These are phyloP conservation scores for Colletotrichum orbiculare DNA, from an alignment of 2,329 filamentous ascomycete genomes.

Conservation along the genomic window DNA sequence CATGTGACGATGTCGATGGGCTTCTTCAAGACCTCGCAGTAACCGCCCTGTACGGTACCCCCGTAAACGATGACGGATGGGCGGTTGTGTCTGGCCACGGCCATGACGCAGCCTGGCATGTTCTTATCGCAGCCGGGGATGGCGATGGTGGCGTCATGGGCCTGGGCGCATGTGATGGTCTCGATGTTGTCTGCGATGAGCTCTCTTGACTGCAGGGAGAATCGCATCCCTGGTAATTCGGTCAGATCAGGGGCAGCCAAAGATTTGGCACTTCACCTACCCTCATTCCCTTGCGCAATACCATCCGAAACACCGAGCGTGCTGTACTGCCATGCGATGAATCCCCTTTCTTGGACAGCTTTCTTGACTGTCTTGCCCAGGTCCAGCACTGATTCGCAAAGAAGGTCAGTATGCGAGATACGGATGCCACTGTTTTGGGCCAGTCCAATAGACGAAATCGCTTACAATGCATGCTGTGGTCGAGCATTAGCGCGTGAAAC, in stretches of 20 bases:
- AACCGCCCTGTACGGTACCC: constrained; percentile 87
- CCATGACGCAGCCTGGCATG: constrained; percentile 94
- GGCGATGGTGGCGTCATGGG: constrained; percentile 91
- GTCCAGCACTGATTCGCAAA: constrained; percentile 74
- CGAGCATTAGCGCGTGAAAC: neutral
- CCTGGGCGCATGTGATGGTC: constrained; percentile 90
- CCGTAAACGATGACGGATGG: constrained; percentile 97
- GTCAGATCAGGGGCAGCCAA: neutral
- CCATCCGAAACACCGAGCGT: constrained; percentile 90
- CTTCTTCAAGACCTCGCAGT: constrained; percentile 78
- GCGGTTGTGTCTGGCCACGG: constrained; percentile 90
- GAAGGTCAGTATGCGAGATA: neutral
- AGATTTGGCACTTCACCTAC: constrained; percentile 51
- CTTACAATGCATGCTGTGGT: constrained; percentile 54
- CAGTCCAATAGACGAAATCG: neutral
- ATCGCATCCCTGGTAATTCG: constrained; percentile 79
- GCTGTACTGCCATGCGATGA: constrained; percentile 96
- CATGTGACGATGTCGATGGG: constrained; percentile 90
- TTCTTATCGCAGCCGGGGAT: constrained; percentile 98
- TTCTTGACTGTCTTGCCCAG: constrained; percentile 89
- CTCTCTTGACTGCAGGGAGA: constrained; percentile 89
- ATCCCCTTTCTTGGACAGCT: constrained; percentile 82
- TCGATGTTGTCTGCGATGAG: constrained; percentile 96
- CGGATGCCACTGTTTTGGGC: neutral
- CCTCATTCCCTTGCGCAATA: constrained; percentile 95